Evolutionary conservation across 768 basidiomycete genomes (phyloP).

Genomic region (Kwoniella botswanensis): DNA sequence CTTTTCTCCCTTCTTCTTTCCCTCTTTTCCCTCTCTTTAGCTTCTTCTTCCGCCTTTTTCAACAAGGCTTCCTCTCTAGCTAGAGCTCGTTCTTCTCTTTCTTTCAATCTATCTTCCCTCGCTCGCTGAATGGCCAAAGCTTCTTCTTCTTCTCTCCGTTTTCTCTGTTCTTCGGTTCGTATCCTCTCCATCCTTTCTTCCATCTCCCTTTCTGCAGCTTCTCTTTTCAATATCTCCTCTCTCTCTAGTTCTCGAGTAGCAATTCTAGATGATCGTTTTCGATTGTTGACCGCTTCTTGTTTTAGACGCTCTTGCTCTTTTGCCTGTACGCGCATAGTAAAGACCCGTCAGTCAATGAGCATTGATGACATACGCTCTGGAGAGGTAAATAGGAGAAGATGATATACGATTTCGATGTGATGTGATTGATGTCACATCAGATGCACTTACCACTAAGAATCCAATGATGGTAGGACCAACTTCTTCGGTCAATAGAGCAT

Average conservation of each 20-base stretch:
- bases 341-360: not conserved
- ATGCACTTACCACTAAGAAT: slow-evolving; percentile 70
- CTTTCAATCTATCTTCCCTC: slow-evolving; percentile 52
- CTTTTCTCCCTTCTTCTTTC: slow-evolving; percentile 43
- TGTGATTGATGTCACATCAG: slow-evolving; percentile 9
- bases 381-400: not conserved
- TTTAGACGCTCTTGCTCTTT: slow-evolving; percentile 58
- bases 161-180: slow-evolving; percentile 44
- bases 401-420: not conserved
- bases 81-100: slow-evolving; percentile 49
- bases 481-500: slow-evolving; percentile 68
- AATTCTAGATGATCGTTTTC: slow-evolving; percentile 89
- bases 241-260: slow-evolving; percentile 78
- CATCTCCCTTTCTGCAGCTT: slow-evolving; percentile 61
- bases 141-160: slow-evolving; percentile 38
- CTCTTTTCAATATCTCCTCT: slow-evolving; percentile 65
- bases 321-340: slow-evolving; percentile 30
- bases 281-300: slow-evolving; percentile 77
- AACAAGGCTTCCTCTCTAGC: slow-evolving; percentile 57
- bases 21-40: slow-evolving; percentile 45
- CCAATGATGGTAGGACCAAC: slow-evolving; percentile 74
- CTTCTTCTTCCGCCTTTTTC: slow-evolving; percentile 44
- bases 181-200: slow-evolving; percentile 56
- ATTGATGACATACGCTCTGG: no score
- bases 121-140: slow-evolving; percentile 40